Percentiles rank a stretch among this genome's conserved stretches.
Conservation (phyloP, 2,329 filamentous ascomycete genomes). For the Xylariaceae sp. region DNA sequence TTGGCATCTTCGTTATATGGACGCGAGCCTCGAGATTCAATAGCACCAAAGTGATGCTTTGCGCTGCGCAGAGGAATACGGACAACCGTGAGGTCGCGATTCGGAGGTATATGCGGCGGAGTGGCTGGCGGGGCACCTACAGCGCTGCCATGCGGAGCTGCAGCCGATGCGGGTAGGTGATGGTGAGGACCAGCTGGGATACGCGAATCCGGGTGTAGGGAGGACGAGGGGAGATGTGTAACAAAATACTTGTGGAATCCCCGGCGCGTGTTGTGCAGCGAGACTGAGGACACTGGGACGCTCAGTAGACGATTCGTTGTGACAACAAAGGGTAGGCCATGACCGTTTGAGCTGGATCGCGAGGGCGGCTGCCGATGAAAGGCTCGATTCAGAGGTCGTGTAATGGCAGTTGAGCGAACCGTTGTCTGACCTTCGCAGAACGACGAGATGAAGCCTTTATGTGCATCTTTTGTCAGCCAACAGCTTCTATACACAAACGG, state of each 20-base stretch:
- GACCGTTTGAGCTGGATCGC: slow-evolving; percentile 1
- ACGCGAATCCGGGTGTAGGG: slow-evolving; percentile 79
- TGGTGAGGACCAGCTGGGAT: slow-evolving; percentile 62
- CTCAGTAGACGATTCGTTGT: neutral
- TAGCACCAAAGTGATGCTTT: slow-evolving; percentile 91
- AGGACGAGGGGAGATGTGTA: slow-evolving; percentile 89
- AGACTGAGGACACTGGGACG: neutral
- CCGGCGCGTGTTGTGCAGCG: slow-evolving; percentile 34
- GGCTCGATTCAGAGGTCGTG: slow-evolving; percentile 7
- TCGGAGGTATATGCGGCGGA: slow-evolving; percentile 54
- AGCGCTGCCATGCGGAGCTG: slow-evolving; percentile 64
- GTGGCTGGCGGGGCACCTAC: slow-evolving; percentile 52
- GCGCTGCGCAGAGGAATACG: slow-evolving; percentile 89
- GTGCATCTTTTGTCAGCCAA: slow-evolving; percentile 7
- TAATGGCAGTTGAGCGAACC: slow-evolving; percentile 9
- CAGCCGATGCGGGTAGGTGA: slow-evolving; percentile 80
- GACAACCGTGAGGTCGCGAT: slow-evolving; percentile 82
- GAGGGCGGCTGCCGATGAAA: slow-evolving; percentile 11
- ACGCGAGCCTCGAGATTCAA: slow-evolving; percentile 72
- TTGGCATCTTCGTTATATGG: slow-evolving; percentile 91
- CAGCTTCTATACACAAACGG: neutral
- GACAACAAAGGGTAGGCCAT: neutral
- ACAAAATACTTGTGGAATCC: slow-evolving; percentile 95
- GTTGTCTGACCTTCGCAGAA: slow-evolving; percentile 28
- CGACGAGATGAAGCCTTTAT: slow-evolving; percentile 31